Percentiles rank a stretch among this genome's conserved stretches.
These are phyloP conservation scores for Protostelium mycophagum DNA, from an alignment of 78 protist species.

Conservation along the genomic window DNA sequence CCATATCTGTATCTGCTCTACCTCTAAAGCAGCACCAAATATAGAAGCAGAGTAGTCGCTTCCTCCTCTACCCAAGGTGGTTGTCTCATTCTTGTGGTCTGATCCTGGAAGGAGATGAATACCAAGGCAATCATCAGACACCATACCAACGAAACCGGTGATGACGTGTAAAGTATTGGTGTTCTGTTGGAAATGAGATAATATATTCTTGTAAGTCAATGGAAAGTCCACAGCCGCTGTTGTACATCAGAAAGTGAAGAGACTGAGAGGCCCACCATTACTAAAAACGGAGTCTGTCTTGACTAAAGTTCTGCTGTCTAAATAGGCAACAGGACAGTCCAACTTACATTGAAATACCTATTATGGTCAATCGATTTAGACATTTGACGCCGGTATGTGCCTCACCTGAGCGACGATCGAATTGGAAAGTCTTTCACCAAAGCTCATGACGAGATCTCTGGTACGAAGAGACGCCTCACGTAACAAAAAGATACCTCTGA, in stretches of 20 bases:
- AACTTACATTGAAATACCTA: background rate
- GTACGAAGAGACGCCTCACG: background rate
- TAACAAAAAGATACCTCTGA: background rate
- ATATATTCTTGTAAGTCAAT: background rate
- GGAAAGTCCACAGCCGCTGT: background rate
- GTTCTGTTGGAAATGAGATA: background rate
- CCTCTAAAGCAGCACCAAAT: conserved; percentile 19
- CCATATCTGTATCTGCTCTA: conserved; percentile 50
- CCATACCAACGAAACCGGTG: background rate
- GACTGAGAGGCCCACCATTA: background rate
- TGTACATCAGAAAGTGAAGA: background rate
- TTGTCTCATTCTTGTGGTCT: background rate
- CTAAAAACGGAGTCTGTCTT: background rate
- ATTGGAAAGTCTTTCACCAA: background rate
- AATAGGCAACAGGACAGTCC: background rate
- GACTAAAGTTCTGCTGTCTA: background rate
- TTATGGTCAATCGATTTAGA: background rate
- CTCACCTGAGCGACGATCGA: background rate
- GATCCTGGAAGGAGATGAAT: background rate
- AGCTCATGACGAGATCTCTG: conserved; percentile 1
- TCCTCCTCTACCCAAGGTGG: conserved; percentile 53
- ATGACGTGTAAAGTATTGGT: background rate
- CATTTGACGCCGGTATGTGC: too few species aligned
- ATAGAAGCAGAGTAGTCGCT: conserved; percentile 67
- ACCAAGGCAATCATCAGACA: background rate